These are phyloP conservation scores for Aspergillus oerlinghausenensis DNA, from an alignment of 2,329 filamentous ascomycete genomes.

Conservation along the genomic window DNA sequence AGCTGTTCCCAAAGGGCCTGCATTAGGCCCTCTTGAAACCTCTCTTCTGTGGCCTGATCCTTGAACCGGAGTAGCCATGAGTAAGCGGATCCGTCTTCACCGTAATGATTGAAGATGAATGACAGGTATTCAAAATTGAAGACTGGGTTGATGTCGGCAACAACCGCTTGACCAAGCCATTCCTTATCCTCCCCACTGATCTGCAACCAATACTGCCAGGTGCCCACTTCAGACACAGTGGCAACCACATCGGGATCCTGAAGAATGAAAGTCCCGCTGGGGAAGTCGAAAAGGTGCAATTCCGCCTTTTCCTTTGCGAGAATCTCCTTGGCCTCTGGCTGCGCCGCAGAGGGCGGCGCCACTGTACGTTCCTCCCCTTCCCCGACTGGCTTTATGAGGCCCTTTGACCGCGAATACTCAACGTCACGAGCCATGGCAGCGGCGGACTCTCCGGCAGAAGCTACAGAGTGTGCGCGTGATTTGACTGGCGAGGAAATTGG, in stretches of 20 bases:
- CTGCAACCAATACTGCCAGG: constrained; percentile 95
- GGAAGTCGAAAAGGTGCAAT: constrained; percentile 89
- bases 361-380: constrained; percentile 49
- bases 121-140: constrained; percentile 99
- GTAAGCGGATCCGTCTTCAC: constrained; percentile 79
- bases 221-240: constrained; percentile 77
- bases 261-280: constrained; percentile 75
- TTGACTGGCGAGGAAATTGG: constrained; percentile 49
- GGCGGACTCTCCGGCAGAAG: constrained; percentile 38
- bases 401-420: constrained; percentile 37
- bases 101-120: constrained; percentile 98
- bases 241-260: constrained; percentile 73
- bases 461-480: constrained; percentile 30
- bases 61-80: constrained; percentile 95
- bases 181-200: constrained; percentile 70
- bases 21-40: constrained; percentile 91
- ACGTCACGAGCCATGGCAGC: constrained; percentile 44
- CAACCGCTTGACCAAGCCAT: constrained; percentile 81
- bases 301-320: constrained; percentile 74
- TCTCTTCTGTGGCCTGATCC: constrained; percentile 72
- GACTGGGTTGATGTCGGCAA: constrained; percentile 91
- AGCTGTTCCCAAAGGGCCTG: constrained; percentile 94
- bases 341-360: constrained; percentile 55
- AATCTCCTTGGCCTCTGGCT: constrained; percentile 67
- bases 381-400: constrained; percentile 33